Percentiles rank a stretch among this genome's conserved stretches.
Conservation (phyloP, 164 flowering plant species). For the grape (Vitis vinifera) region DNA sequence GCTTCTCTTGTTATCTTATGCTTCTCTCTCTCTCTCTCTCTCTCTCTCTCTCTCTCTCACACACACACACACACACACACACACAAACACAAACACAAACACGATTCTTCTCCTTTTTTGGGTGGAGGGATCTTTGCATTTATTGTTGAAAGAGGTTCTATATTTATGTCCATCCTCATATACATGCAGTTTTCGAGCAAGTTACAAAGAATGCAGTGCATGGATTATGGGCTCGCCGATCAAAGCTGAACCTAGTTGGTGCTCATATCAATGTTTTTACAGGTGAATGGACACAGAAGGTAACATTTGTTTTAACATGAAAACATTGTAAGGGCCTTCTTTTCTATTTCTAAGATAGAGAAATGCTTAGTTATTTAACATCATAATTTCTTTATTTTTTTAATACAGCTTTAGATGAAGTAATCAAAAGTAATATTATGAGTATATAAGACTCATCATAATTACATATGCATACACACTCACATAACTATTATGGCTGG, state of each 20-base stretch:
- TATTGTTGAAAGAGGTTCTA: neutral
- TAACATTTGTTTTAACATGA: conserved; percentile 21
- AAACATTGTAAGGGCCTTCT: neutral
- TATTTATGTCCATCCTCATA: conserved; percentile 8
- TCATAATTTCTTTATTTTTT: too few species aligned
- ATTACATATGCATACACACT: too few species aligned
- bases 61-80: too few species aligned
- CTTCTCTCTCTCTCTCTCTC: too few species aligned
- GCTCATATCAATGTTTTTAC: conserved; percentile 98
- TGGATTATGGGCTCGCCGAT: conserved; percentile 96
- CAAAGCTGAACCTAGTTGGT: conserved; percentile 87
- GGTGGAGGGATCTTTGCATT: neutral
- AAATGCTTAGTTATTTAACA: too few species aligned
- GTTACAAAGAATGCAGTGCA: conserved; percentile 95
- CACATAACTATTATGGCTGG: too few species aligned
- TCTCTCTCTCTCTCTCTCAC: too few species aligned
- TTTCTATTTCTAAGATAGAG: neutral
- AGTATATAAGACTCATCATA: too few species aligned
- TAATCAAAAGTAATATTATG: too few species aligned
- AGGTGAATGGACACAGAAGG: conserved; percentile 99
- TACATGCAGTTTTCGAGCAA: conserved; percentile 83
- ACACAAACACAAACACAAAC: too few species aligned
- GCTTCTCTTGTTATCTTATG: too few species aligned
- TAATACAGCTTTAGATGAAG: too few species aligned
- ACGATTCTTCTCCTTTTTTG: neutral